Percentiles rank a stretch among this genome's conserved stretches.
Conservation (phyloP, 306 rosid species). For the Prunus davidiana region DNA sequence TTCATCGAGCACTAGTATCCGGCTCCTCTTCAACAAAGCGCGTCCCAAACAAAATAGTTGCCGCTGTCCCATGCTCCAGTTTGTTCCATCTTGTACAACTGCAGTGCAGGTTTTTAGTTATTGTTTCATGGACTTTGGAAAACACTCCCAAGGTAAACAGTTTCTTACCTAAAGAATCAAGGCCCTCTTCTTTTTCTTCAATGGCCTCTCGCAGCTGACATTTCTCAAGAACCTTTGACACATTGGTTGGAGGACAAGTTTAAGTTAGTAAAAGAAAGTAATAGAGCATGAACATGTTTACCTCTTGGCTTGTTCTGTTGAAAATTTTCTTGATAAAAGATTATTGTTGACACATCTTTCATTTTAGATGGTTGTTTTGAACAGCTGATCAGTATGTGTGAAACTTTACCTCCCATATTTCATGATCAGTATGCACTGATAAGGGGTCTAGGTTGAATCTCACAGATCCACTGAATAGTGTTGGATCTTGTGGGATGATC, state of each 20-base stretch:
- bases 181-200: constrained; percentile 18
- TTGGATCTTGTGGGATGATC: constrained; percentile 38
- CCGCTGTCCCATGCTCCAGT: constrained; percentile 38
- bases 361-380: too few relatives aligned
- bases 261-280: background rate
- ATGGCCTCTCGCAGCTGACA: constrained; percentile 31
- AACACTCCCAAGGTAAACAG: too few relatives aligned
- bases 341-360: too few relatives aligned
- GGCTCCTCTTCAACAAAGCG: constrained; percentile 32
- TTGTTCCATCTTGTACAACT: constrained; percentile 33
- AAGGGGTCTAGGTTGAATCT: constrained; percentile 37
- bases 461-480: constrained; percentile 32
- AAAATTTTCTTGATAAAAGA: background rate
- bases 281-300: background rate
- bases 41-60: constrained; percentile 32
- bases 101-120: background rate
- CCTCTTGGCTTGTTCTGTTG: background rate
- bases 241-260: background rate
- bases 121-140: too few relatives aligned
- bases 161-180: constrained; percentile 31
- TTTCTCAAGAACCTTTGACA: constrained; percentile 24
- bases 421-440: constrained; percentile 23
- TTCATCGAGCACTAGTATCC: constrained; percentile 33
- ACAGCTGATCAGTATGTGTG: background rate
- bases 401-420: constrained; percentile 29